Evolutionary conservation across 2,329 filamentous ascomycete species (phyloP), one percentile per base, ranked within the genome.

Genomic region (Tolypocladium album): DNA sequence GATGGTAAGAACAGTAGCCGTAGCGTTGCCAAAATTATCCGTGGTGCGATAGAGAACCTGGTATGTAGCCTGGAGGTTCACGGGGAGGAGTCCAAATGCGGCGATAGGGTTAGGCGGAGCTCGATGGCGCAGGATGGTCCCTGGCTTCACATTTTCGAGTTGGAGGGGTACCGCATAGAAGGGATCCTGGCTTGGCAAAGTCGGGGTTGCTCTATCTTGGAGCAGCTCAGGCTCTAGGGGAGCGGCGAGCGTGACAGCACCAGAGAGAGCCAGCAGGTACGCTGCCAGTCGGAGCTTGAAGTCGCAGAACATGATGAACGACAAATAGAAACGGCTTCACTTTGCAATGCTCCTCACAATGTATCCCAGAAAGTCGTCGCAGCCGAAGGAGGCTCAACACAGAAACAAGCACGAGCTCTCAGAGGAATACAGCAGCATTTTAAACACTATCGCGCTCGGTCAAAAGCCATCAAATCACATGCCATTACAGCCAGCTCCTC

Each of bases 41-140:
- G 69, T 74, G 9, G 76, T 76, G 3, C 75, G 69, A 61, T 76
- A 78, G 1, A 76, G 68, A 45, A 78, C 67, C 59, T 78, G 72
- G 56, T 66, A 58, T 9, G 59, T 60, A 11, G 61, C 57, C 3
- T 64, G 24, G 13, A 69, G 53, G 57, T 66, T 63, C 20, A 53
- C 50, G 20, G 50, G 50, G 20, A 22, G 31, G 50, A 53, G 4
- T 7, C 31, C 50, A 4, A 53, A 53, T 11, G 50, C 50, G 3
- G 50, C 27, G 9, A 53, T 53, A 7, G 50, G 50, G 50, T 53
- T 53, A 8, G 50, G 50, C 9, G 50, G 50, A 36, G 50, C 31
- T 13, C 50, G 50, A 9, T 34, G 3, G 27, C 50, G 50, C 4
- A 53, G 50, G 31, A 53, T 53, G 1, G 31, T 36, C 31, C 50